These are phyloP conservation scores for Podila epigama DNA, from an alignment of 192 early-diverging fungal species.

Conservation along the genomic window DNA sequence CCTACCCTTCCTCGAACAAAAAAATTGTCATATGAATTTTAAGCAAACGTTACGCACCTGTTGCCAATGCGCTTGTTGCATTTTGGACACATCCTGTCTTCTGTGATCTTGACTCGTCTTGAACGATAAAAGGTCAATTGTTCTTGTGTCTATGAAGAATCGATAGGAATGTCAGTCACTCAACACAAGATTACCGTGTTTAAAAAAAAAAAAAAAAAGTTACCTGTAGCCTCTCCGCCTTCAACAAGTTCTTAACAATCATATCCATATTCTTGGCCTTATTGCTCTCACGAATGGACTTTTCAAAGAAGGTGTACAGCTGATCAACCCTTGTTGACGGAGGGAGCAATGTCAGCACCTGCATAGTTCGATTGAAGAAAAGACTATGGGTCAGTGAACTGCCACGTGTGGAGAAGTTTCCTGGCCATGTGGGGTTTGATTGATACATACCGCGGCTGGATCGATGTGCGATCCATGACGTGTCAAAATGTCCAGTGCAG, in stretches of 20 bases:
- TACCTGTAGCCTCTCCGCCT: conserved; percentile 73
- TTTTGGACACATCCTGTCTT: conserved; percentile 80
- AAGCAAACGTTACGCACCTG: conserved; percentile 45
- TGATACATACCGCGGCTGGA: conserved; percentile 52
- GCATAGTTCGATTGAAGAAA: background rate
- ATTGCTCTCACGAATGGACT: conserved; percentile 68
- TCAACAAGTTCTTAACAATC: conserved; percentile 74
- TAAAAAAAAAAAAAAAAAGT: conserved; percentile 2
- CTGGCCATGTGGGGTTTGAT: background rate
- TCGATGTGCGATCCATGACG: conserved; percentile 75
- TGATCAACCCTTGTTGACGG: conserved; percentile 45
- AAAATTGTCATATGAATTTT: background rate
- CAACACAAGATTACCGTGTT: background rate
- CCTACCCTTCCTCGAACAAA: too few species aligned
- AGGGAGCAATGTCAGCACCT: conserved; percentile 57
- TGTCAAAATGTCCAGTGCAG: conserved; percentile 66
- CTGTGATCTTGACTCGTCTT: conserved; percentile 69
- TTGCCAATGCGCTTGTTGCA: conserved; percentile 69
- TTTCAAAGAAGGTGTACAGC: conserved; percentile 67
- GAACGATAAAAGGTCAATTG: conserved; percentile 65
- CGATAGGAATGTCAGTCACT: too few species aligned
- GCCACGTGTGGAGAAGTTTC: background rate
- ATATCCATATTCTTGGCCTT: conserved; percentile 66
- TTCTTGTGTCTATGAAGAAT: conserved; percentile 74
- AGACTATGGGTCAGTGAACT: background rate